Evolutionary conservation across 768 basidiomycete species (phyloP).

Genomic region (Clitopilus passeckerianus): DNA sequence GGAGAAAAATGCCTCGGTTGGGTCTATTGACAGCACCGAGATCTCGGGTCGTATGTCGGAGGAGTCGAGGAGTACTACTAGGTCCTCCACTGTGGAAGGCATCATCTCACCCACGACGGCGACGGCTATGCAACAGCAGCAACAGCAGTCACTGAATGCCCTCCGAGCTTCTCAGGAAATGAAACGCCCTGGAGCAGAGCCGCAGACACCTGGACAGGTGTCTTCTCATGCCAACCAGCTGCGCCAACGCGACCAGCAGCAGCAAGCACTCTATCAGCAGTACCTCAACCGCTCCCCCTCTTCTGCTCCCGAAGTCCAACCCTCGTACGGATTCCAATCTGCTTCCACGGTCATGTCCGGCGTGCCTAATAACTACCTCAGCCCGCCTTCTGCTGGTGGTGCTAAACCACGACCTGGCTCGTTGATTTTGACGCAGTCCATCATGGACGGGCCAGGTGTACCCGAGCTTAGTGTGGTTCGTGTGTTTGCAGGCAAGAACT

Average conservation of each 20-base stretch:
- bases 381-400: constrained; percentile 33
- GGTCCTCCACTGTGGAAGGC: constrained; percentile 31
- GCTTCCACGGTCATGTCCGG: constrained; percentile 62
- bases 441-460: constrained; percentile 56
- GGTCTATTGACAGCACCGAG: constrained; percentile 49
- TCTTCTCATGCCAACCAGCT: constrained; percentile 68
- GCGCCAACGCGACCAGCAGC: constrained; percentile 84
- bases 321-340: constrained; percentile 73
- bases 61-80: constrained; percentile 59
- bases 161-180: constrained; percentile 22
- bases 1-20: constrained; percentile 46
- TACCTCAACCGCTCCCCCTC: constrained; percentile 87
- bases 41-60: constrained; percentile 44
- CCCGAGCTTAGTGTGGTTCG: constrained; percentile 93
- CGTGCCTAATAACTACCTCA: constrained; percentile 37
- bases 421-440: constrained; percentile 58
- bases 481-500: constrained; percentile 86
- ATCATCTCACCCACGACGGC: constrained; percentile 48
- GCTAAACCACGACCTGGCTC: constrained; percentile 78
- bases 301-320: constrained; percentile 68
- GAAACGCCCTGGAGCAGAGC: constrained; percentile 16
- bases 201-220: constrained; percentile 35
- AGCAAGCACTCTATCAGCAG: constrained; percentile 82
- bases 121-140: constrained; percentile 56
- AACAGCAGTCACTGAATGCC: constrained; percentile 27